A percentile compares a stretch with the other conserved stretches of the same genome.
phyloP scores from a whole-genome alignment of 2,329 filamentous ascomycete species.

The Venturia oleaginea region DNA sequence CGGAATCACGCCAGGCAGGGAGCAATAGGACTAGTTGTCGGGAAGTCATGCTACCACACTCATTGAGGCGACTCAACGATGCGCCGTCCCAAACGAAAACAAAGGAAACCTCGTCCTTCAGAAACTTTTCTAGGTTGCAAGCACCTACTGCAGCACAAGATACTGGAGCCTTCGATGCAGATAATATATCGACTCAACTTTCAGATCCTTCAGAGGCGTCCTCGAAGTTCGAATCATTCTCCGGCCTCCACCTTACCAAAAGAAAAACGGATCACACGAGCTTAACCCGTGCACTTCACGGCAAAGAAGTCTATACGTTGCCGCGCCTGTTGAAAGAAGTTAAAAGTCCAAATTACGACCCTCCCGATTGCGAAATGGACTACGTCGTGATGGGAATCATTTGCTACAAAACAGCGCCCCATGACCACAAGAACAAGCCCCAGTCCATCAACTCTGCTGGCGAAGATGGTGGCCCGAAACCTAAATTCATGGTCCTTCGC shows the following conservation, averaged over 20 bases:
- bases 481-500: conserved; percentile 88
- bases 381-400: conserved; percentile 84
- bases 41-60: neutral
- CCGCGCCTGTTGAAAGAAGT: conserved; percentile 73
- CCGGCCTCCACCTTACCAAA: conserved; percentile 71
- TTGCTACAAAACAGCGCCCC: conserved; percentile 78
- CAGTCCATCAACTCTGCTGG: conserved; percentile 30
- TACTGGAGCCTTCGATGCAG: neutral
- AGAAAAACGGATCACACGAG: conserved; percentile 75
- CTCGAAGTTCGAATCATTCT: conserved; percentile 63
- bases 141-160: neutral
- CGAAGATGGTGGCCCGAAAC: conserved; percentile 46
- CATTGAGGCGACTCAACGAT: neutral
- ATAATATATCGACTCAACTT: neutral
- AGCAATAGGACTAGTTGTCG: neutral
- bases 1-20: neutral
- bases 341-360: conserved; percentile 71
- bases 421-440: conserved; percentile 44
- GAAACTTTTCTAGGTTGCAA: neutral
- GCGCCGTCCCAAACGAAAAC: neutral
- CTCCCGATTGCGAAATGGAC: conserved; percentile 70
- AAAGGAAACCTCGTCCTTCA: neutral
- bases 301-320: conserved; percentile 68
- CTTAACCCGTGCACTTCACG: conserved; percentile 66
- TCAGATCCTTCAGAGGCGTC: conserved; percentile 1